Percentiles rank a stretch among this genome's conserved stretches.
Conservation (phyloP, 2,329 filamentous ascomycete species). For the Thielaviopsis populi region DNA sequence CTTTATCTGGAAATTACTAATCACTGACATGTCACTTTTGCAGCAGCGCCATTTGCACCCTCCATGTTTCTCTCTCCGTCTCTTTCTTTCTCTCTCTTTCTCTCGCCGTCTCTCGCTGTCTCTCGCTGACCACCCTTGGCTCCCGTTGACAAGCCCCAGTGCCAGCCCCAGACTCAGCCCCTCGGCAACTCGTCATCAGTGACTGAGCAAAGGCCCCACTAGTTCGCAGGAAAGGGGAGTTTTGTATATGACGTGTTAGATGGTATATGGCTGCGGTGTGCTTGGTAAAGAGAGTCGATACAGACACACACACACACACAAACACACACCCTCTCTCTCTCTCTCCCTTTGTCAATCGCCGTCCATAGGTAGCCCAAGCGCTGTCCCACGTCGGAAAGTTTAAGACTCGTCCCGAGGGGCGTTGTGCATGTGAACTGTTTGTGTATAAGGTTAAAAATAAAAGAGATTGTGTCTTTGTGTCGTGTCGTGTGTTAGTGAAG, state of each 20-base stretch:
- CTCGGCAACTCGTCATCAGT: background rate
- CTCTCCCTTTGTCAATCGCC: background rate
- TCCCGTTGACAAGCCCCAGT: background rate
- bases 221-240: background rate
- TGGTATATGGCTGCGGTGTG: too few relatives aligned
- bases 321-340: too few relatives aligned
- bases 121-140: background rate
- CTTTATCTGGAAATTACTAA: background rate
- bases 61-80: background rate
- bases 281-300: too few relatives aligned
- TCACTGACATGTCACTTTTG: background rate
- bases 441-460: background rate
- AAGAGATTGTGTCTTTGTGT: background rate
- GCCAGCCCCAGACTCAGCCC: background rate
- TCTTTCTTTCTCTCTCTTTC: background rate
- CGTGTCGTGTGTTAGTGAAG: background rate
- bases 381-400: background rate
- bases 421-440: background rate
- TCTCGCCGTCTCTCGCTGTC: background rate
- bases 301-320: too few relatives aligned
- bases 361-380: background rate
- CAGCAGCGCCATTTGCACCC: too few relatives aligned
- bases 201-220: background rate
- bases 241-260: too few relatives aligned
- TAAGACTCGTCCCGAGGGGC: background rate